These are phyloP conservation scores for Macrocystidia cucumis DNA, from an alignment of 1,284 basidiomycete species.

Conservation along the genomic window DNA sequence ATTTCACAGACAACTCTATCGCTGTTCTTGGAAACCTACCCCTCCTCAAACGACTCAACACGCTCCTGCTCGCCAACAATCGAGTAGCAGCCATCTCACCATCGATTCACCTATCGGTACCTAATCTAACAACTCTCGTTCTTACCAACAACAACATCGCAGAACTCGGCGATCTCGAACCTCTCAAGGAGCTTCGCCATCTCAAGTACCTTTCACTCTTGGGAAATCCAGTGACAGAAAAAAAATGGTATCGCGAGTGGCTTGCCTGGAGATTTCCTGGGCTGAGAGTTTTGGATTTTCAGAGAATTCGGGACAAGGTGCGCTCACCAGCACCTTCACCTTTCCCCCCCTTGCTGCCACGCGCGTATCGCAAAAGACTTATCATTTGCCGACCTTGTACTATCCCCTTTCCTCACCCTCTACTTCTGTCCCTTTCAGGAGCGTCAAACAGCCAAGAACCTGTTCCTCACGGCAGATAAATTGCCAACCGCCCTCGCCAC, in stretches of 20 bases:
- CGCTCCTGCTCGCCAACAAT: constrained; percentile 84
- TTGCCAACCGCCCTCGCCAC: constrained; percentile 79
- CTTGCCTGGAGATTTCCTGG: constrained; percentile 76
- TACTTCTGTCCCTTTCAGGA: constrained; percentile 42
- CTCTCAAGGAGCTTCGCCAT: constrained; percentile 71
- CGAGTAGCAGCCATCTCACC: constrained; percentile 78
- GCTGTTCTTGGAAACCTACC: constrained; percentile 83
- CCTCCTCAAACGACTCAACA: constrained; percentile 70
- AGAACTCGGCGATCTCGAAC: constrained; percentile 79
- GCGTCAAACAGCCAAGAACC: constrained; percentile 61
- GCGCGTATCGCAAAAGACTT: constrained; percentile 10
- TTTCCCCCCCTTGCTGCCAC: constrained; percentile 16
- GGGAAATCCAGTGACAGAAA: constrained; percentile 89
- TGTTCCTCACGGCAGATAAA: constrained; percentile 73
- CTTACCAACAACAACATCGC: constrained; percentile 73
- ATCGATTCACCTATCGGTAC: constrained; percentile 75
- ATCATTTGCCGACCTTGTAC: constrained; percentile 15
- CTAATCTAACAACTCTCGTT: constrained; percentile 75
- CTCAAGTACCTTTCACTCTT: constrained; percentile 81
- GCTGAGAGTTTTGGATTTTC: constrained; percentile 94
- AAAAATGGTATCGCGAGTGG: constrained; percentile 97
- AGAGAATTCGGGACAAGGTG: constrained; percentile 93
- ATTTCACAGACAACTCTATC: constrained; percentile 96
- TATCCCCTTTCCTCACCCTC: constrained; percentile 14
- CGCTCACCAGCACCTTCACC: constrained; percentile 33